These are phyloP conservation scores for Metarhizium album DNA, from an alignment of 2,329 filamentous ascomycete species.

Conservation along the genomic window DNA sequence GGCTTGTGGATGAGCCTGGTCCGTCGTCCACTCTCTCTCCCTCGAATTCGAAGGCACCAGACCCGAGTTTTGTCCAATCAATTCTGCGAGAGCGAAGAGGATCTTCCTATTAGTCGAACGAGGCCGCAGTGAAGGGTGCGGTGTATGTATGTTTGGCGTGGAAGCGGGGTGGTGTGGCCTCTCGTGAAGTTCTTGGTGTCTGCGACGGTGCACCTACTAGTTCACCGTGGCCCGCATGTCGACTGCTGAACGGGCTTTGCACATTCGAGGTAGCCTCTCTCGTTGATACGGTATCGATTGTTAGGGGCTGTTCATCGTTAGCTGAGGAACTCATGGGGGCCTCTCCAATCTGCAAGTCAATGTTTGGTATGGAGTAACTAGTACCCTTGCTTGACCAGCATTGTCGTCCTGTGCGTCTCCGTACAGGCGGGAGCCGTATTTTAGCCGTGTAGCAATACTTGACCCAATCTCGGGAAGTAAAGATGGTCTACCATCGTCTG, in stretches of 20 bases:
- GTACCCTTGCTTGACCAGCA: not conserved
- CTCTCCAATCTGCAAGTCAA: not conserved
- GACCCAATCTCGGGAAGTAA: not conserved
- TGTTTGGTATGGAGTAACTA: not conserved
- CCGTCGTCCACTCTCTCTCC: not conserved
- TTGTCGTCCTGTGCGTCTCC: not conserved
- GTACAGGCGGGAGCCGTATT: not conserved
- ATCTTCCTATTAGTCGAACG: not conserved
- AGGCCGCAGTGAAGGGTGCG: not conserved
- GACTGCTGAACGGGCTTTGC: not conserved
- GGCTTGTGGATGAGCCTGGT: not conserved
- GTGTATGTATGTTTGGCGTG: not conserved
- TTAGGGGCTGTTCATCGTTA: not conserved
- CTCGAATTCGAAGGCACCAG: not conserved
- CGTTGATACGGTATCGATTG: not conserved
- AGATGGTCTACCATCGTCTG: not conserved
- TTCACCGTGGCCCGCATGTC: not conserved
- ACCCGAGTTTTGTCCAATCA: not conserved
- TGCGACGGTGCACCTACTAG: not conserved
- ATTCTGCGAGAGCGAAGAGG: not conserved
- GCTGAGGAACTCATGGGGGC: not conserved
- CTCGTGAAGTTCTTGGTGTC: not conserved
- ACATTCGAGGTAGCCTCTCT: not conserved
- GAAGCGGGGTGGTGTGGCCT: slow-evolving; percentile 4
- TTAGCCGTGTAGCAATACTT: slow-evolving; percentile 2